A percentile compares a stretch with the other conserved stretches of the same genome.
These are phyloP conservation scores for Nicotiana paniculata DNA, from an alignment of 257 asterid species.

Conservation along the genomic window DNA sequence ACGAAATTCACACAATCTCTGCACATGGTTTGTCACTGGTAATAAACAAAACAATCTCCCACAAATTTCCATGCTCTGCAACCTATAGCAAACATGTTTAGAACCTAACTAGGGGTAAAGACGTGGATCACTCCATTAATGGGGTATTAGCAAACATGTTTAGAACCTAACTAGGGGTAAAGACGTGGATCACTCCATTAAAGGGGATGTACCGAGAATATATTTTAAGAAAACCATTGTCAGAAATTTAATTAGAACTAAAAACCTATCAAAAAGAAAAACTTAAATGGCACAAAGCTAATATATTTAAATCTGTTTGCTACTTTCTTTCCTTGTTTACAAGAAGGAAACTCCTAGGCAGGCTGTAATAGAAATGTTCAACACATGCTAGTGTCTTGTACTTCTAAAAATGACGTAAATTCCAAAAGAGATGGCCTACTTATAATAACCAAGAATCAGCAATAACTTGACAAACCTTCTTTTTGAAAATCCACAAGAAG, in stretches of 20 bases:
- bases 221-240: not conserved
- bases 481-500: slow-evolving; percentile 82
- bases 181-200: not conserved
- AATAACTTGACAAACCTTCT: slow-evolving; percentile 41
- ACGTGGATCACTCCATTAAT: not conserved
- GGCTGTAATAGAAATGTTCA: not conserved
- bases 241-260: not conserved
- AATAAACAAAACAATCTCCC: not conserved
- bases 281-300: not conserved
- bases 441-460: not conserved
- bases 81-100: not conserved
- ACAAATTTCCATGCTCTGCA: not conserved
- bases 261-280: not conserved
- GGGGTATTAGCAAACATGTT: not conserved
- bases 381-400: not conserved
- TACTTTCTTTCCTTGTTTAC: not conserved
- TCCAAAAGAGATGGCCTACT: not conserved
- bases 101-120: not conserved
- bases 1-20: not conserved
- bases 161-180: not conserved
- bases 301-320: not conserved
- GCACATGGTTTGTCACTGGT: not conserved
- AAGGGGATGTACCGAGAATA: not conserved
- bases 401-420: not conserved
- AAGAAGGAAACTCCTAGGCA: not conserved